phyloP scores from a whole-genome alignment of 2,329 filamentous ascomycete species.

The Penicillium janthinellum region DNA sequence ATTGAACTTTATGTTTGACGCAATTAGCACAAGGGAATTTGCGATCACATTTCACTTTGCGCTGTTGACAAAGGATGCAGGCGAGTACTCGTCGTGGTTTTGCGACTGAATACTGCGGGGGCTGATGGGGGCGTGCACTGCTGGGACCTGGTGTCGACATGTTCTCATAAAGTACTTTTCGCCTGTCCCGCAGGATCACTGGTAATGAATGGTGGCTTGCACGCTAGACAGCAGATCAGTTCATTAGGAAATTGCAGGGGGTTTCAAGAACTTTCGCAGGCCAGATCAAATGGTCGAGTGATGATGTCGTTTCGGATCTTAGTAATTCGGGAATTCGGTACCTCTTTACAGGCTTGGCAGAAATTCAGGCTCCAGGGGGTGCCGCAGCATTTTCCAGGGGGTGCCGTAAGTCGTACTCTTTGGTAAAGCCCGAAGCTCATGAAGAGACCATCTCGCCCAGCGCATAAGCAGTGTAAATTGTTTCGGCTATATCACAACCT shows the following conservation, averaged over 20 bases:
- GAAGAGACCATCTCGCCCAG: not conserved
- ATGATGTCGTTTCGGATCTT: not conserved
- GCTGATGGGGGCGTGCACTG: not conserved
- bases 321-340: not conserved
- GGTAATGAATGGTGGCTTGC: not conserved
- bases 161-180: not conserved
- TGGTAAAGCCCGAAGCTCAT: not conserved
- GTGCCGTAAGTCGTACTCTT: no score
- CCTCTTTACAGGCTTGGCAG: no score
- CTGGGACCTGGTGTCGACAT: not conserved
- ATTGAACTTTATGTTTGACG: not conserved
- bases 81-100: slow-evolving; percentile 32
- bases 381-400: no score
- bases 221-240: not conserved
- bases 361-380: no score
- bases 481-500: no score
- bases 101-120: not conserved
- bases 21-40: slow-evolving; percentile 25
- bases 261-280: not conserved
- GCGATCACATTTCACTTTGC: slow-evolving; percentile 75
- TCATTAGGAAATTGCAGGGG: not conserved
- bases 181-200: not conserved
- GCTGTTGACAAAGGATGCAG: slow-evolving; percentile 74
- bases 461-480: no score
- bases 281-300: not conserved